Conservation (phyloP, 257 asterid genomes). For the Solanum megistacrolobum region DNA sequence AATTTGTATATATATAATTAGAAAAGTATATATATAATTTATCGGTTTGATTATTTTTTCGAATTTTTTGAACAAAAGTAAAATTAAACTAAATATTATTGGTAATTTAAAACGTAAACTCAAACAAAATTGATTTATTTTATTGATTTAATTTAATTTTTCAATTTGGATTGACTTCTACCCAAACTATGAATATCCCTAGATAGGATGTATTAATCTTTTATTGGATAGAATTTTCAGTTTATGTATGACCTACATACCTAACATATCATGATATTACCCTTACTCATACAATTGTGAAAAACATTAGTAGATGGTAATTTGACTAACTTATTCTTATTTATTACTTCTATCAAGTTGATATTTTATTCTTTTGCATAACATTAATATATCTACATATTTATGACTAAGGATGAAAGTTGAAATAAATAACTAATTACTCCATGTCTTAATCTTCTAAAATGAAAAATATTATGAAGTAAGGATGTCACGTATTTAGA, state of each 20-base stretch:
- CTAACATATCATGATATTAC: background rate
- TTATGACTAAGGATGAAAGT: background rate
- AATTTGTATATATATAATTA: too few species aligned
- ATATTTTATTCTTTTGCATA: background rate
- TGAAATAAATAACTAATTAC: background rate
- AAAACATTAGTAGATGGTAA: background rate
- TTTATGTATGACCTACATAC: too few species aligned
- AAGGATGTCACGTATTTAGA: background rate
- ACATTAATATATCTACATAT: background rate
- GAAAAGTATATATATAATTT: too few species aligned
- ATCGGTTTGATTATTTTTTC: too few species aligned
- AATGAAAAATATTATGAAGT: background rate
- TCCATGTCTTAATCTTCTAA: background rate
- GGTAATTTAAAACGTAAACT: too few species aligned
- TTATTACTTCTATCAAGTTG: too few species aligned
- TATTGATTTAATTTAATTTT: too few species aligned
- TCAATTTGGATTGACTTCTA: rapidly evolving
- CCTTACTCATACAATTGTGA: background rate
- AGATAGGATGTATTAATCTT: too few species aligned
- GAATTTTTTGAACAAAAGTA: too few species aligned
- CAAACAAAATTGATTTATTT: background rate
- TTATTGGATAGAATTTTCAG: too few species aligned
- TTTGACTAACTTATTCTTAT: background rate
- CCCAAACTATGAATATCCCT: too few species aligned
- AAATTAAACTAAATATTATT: too few species aligned